Percentiles rank a stretch among this genome's conserved stretches.
Conservation (phyloP, 805 yeast species). For the Candida tammaniensis region DNA sequence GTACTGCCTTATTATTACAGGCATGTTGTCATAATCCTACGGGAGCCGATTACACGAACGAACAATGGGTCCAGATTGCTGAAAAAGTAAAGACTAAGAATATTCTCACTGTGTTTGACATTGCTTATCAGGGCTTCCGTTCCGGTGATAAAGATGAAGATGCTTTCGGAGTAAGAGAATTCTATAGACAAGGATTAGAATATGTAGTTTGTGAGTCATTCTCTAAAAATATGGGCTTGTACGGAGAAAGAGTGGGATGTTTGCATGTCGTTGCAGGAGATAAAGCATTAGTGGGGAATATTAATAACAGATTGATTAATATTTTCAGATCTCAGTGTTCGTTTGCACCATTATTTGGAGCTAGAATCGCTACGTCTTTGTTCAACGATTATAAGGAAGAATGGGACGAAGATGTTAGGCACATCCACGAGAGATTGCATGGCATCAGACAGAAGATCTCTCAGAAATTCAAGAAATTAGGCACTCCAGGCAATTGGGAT, state of each 20-base stretch:
- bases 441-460: slow-evolving; percentile 27
- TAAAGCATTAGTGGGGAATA: slow-evolving; percentile 12
- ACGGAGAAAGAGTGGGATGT: slow-evolving; percentile 40
- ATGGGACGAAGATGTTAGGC: slow-evolving; percentile 37
- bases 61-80: slow-evolving; percentile 35
- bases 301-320: slow-evolving; percentile 26
- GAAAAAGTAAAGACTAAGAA: slow-evolving; percentile 21
- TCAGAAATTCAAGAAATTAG: slow-evolving; percentile 27
- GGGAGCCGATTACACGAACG: slow-evolving; percentile 36
- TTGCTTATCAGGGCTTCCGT: slow-evolving; percentile 43
- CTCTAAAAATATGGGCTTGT: slow-evolving; percentile 42
- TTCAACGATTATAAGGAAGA: slow-evolving; percentile 22
- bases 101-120: slow-evolving; percentile 34
- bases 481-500: slow-evolving; percentile 45
- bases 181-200: slow-evolving; percentile 27
- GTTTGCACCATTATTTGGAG: slow-evolving; percentile 48
- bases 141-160: slow-evolving; percentile 60
- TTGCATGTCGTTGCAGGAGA: slow-evolving; percentile 30
- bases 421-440: slow-evolving; percentile 29
- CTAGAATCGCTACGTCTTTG: slow-evolving; percentile 36
- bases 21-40: slow-evolving; percentile 47
- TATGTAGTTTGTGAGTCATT: slow-evolving; percentile 36
- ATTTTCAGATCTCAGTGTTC: slow-evolving; percentile 41
- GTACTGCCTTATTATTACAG: slow-evolving; percentile 36
- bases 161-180: slow-evolving; percentile 40